These are phyloP conservation scores for Linnemannia schmuckeri DNA, from an alignment of 192 early-diverging fungal genomes.

Conservation along the genomic window DNA sequence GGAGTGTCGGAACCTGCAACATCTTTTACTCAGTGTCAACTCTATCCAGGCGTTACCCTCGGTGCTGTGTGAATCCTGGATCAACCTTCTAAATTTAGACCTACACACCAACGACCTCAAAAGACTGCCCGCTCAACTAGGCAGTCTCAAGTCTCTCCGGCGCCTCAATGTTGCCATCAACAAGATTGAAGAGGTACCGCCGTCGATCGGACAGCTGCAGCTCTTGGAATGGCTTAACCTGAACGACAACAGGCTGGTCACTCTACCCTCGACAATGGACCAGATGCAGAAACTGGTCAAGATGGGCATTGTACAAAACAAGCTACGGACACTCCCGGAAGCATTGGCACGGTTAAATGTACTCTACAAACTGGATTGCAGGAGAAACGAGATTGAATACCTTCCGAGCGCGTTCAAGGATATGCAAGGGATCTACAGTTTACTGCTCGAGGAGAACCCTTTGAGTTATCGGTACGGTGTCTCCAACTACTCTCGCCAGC, in stretches of 20 bases:
- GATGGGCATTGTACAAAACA: conserved; percentile 65
- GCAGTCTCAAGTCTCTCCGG: conserved; percentile 37
- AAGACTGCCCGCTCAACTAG: conserved; percentile 19
- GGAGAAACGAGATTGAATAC: conserved; percentile 58
- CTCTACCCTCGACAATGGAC: conserved; percentile 48
- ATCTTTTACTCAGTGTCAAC: conserved; percentile 60
- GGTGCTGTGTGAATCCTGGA: conserved; percentile 43
- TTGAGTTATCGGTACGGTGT: conserved; percentile 40
- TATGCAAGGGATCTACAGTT: conserved; percentile 46
- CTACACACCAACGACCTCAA: conserved; percentile 60
- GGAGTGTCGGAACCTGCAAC: conserved; percentile 42
- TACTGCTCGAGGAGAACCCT: conserved; percentile 52
- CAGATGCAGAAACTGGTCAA: conserved; percentile 58
- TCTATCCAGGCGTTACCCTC: conserved; percentile 37
- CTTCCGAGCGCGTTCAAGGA: conserved; percentile 57
- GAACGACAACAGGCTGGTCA: conserved; percentile 59
- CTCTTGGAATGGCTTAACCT: conserved; percentile 63
- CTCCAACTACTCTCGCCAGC: conserved; percentile 24
- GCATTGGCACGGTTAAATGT: conserved; percentile 40
- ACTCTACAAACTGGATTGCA: conserved; percentile 60
- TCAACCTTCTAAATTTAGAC: conserved; percentile 58
- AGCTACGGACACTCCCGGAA: conserved; percentile 44
- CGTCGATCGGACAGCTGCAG: conserved; percentile 43
- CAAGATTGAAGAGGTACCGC: conserved; percentile 48
- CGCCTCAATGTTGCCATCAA: conserved; percentile 65